Conservation (phyloP, 371 early-diverging fungal genomes). For the Syncephalastrum contaminatum region DNA sequence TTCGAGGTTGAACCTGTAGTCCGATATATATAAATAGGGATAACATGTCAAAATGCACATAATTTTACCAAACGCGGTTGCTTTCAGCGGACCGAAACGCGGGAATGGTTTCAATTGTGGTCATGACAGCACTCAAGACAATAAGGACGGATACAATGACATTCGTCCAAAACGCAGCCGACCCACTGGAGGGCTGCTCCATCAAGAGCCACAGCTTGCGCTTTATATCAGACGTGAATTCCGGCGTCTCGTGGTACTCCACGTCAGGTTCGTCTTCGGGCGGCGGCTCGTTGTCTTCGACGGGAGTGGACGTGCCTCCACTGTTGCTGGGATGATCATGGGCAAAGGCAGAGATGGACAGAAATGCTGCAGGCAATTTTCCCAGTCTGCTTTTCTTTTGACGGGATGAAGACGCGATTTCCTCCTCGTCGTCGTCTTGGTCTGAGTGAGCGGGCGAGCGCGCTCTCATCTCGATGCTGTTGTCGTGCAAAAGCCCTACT, state of each 20-base stretch:
- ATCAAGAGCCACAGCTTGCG: conserved; percentile 65
- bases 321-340: conserved; percentile 4
- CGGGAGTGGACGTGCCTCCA: conserved; percentile 4
- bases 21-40: background rate
- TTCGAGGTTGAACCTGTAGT: conserved; percentile 70
- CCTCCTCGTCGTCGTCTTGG: conserved; percentile 2
- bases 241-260: conserved; percentile 6
- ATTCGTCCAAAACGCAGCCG: conserved; percentile 73
- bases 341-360: conserved; percentile 15
- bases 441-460: background rate
- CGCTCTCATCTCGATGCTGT: conserved; percentile 7
- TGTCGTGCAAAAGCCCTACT: conserved; percentile 6
- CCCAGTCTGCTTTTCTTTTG: conserved; percentile 7
- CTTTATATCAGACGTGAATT: conserved; percentile 44
- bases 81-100: conserved; percentile 65
- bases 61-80: conserved; percentile 56
- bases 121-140: conserved; percentile 74
- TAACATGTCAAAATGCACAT: background rate
- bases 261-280: conserved; percentile 49
- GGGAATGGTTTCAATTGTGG: conserved; percentile 86
- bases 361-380: conserved; percentile 12
- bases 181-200: conserved; percentile 70
- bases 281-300: background rate
- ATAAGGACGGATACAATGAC: conserved; percentile 76
- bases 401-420: conserved; percentile 3